phyloP scores from a whole-genome alignment of 2,329 filamentous ascomycete species.

The Penicillium brasilianum region DNA sequence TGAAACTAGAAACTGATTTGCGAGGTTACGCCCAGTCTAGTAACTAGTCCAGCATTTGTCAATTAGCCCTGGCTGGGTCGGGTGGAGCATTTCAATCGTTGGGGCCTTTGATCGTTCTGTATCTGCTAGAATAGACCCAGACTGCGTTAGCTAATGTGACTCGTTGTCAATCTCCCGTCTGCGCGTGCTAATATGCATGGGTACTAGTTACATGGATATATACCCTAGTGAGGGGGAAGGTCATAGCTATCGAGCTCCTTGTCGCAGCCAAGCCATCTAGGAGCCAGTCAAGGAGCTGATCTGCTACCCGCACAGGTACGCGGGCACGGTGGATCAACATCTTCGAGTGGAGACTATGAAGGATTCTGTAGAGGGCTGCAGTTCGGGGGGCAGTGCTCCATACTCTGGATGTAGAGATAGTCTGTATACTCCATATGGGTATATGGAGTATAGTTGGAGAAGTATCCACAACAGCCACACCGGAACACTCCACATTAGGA shows the following conservation, averaged over 20 bases:
- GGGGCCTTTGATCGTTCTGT: neutral
- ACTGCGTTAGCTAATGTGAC: neutral
- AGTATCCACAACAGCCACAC: neutral
- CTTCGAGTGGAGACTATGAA: neutral
- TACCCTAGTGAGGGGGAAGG: slow-evolving; percentile 4
- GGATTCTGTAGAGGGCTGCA: neutral
- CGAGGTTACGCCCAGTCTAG: neutral
- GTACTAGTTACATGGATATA: slow-evolving; percentile 1
- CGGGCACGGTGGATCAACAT: slow-evolving; percentile 4
- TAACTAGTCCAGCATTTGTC: neutral
- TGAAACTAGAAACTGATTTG: slow-evolving; percentile 7
- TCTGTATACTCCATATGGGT: neutral
- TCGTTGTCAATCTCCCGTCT: slow-evolving; percentile 9
- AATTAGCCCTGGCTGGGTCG: neutral
- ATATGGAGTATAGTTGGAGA: neutral
- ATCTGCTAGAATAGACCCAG: neutral
- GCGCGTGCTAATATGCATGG: neutral
- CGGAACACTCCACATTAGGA: slow-evolving; percentile 9
- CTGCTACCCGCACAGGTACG: slow-evolving; percentile 23
- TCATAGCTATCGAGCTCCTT: neutral
- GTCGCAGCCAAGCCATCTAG: slow-evolving; percentile 1
- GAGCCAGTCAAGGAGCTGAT: slow-evolving; percentile 14
- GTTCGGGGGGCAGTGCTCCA: neutral
- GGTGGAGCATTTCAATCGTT: neutral
- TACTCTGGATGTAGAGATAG: neutral